Evolutionary conservation across 1,284 basidiomycete genomes (phyloP).

Genomic region (Apiotrichum gamsii): DNA sequence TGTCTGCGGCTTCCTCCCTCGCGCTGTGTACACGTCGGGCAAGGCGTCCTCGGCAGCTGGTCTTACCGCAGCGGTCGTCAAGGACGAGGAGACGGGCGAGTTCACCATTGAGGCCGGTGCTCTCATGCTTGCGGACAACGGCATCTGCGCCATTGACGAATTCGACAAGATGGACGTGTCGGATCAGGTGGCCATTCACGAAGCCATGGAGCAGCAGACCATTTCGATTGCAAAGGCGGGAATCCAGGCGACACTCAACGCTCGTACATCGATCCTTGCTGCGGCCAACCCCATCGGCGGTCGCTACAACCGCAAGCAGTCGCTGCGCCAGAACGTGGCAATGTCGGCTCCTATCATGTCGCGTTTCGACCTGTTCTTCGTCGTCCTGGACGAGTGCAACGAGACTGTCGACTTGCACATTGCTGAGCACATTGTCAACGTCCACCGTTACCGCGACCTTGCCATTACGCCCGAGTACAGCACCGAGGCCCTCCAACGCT

Average conservation of each 20-base stretch:
- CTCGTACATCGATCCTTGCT: conserved; percentile 93
- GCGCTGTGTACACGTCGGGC: conserved; percentile 96
- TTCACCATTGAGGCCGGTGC: conserved; percentile 99
- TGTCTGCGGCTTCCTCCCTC: conserved; percentile 96
- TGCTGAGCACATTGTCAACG: conserved; percentile 94
- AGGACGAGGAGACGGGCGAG: conserved; percentile 97
- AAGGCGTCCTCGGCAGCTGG: conserved; percentile 98
- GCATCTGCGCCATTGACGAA: conserved; percentile 99
- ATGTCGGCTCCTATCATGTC: conserved; percentile 99
- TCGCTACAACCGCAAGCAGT: conserved; percentile 92
- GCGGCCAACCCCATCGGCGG: conserved; percentile 97
- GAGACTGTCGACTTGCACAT: conserved; percentile 88
- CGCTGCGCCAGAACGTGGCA: conserved; percentile 87
- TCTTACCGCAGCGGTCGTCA: conserved; percentile 96
- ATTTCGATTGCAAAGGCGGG: conserved; percentile 99
- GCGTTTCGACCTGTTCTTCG: conserved; percentile 97
- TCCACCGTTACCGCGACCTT: conserved; percentile 90
- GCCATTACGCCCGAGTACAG: conserved; percentile 95
- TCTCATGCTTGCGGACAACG: conserved; percentile 98
- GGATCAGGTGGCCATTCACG: conserved; percentile 98
- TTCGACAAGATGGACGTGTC: conserved; percentile 99
- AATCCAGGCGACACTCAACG: conserved; percentile 97
- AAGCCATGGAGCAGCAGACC: conserved; percentile 99
- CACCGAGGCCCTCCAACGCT: conserved; percentile 91
- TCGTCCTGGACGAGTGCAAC: conserved; percentile 96